Evolutionary conservation across 306 rosid genomes (phyloP).

Genomic region (Cyclanthera cordifolia): DNA sequence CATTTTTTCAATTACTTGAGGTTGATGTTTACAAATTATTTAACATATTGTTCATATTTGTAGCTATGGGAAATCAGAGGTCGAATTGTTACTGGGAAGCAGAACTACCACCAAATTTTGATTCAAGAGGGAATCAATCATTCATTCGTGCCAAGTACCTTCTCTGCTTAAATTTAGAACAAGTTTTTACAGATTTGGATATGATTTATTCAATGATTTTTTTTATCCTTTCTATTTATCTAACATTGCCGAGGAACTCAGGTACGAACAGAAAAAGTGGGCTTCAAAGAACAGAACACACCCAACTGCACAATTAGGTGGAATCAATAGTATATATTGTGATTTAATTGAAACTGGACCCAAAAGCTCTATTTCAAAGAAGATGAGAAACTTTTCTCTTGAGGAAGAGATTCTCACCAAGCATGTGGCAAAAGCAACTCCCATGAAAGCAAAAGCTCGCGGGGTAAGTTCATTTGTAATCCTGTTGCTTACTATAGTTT

Average conservation of each 20-base stretch:
- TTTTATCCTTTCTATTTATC: neutral
- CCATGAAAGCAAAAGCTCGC: slow-evolving; percentile 24
- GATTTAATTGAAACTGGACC: slow-evolving; percentile 19
- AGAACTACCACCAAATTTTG: slow-evolving; percentile 39
- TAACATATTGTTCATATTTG: slow-evolving; percentile 1
- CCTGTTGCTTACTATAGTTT: neutral
- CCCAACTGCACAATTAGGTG: slow-evolving; percentile 26
- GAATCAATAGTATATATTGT: slow-evolving; percentile 16
- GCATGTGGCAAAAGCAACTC: slow-evolving; percentile 23
- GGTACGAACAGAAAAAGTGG: slow-evolving; percentile 73
- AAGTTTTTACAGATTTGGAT: slow-evolving; percentile 15
- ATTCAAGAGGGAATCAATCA: slow-evolving; percentile 34
- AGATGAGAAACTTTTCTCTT: slow-evolving; percentile 51
- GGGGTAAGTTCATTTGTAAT: slow-evolving; percentile 30
- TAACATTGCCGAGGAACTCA: slow-evolving; percentile 25
- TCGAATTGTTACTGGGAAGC: slow-evolving; percentile 79
- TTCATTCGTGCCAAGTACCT: slow-evolving; percentile 66
- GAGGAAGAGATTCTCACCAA: slow-evolving; percentile 55
- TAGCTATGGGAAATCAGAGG: slow-evolving; percentile 61
- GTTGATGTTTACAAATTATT: neutral
- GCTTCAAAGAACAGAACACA: slow-evolving; percentile 24
- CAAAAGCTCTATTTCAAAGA: slow-evolving; percentile 25
- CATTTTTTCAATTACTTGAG: neutral
- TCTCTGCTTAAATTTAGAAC: slow-evolving; percentile 17
- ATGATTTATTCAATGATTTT: slow-evolving; percentile 9